Percentiles rank a stretch among this genome's conserved stretches.
phyloP scores from a whole-genome alignment of 2,329 filamentous ascomycete species.

The Clarireedia hainanense region DNA sequence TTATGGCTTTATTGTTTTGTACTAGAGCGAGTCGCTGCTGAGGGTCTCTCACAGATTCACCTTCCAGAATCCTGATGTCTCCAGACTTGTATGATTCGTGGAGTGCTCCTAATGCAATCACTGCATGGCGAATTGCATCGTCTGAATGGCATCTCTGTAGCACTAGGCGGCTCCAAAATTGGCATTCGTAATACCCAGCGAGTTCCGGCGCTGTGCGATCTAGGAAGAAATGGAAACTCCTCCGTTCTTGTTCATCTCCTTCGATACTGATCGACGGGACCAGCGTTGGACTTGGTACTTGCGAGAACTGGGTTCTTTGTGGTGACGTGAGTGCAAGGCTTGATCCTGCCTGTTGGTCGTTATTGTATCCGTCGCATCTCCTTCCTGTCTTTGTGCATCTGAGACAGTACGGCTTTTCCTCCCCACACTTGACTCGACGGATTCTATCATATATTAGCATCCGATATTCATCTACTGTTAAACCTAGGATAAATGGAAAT shows the following conservation, averaged over 20 bases:
- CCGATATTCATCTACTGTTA: background rate
- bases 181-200: conserved; percentile 17
- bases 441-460: conserved; percentile 15
- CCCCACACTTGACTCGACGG: conserved; percentile 27
- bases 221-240: conserved; percentile 19
- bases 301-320: background rate
- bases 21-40: conserved; percentile 33
- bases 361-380: conserved; percentile 25
- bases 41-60: background rate
- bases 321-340: background rate
- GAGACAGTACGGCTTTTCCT: conserved; percentile 24
- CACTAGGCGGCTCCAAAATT: conserved; percentile 22
- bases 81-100: conserved; percentile 14
- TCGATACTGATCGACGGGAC: background rate
- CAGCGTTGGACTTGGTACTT: background rate
- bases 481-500: background rate
- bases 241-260: conserved; percentile 2
- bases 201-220: conserved; percentile 20
- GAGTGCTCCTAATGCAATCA: conserved; percentile 16
- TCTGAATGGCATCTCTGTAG: conserved; percentile 18
- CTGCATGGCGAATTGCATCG: conserved; percentile 18
- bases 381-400: conserved; percentile 24
- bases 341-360: background rate
- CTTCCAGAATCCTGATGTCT: background rate
- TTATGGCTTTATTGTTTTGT: conserved; percentile 17